Evolutionary conservation across 345 rosid genomes (phyloP), one percentile per base, ranked within the genome.

Genomic region (Gossypium bickii): DNA sequence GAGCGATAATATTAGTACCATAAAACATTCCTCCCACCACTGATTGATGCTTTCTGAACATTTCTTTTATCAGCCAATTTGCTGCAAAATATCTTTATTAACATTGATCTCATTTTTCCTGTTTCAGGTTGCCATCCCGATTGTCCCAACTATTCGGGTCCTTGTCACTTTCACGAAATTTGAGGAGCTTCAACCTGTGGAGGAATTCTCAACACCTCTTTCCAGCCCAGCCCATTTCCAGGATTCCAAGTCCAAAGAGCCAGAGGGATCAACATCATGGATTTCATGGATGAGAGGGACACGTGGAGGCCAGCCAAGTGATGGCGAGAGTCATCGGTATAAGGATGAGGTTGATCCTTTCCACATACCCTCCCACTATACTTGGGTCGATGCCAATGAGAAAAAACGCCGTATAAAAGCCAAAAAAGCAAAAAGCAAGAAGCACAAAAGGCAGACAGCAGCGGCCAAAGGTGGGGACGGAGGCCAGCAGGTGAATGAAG

Each of bases 91-190:
- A 69, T 69, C 72, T 48, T 67, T 67, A 41, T 69, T 2, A 27
- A 16, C 7, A 56, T 45, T 67, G 58, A 12, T 77, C 24, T 17
- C 45, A 24, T 15, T 60, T 59, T 59, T 55, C 18, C 60, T 9
- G 47, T 66, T 25, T 45, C 84, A 95, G 99, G 87, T 95, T 52
- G 99, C 99, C 52, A 95, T 95, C 72, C 99, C 99, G 25, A 85
- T 95, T 74, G 97, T 95, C 61, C 99, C 99, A 34, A 95, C 93
- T 2, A 89, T 95, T 70, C 83, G 97, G 71, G 99, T 95, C 47
- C 89, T 95, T 76, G 91, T 95, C n/a, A 95, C 99, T 34, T 95
- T 95, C 75, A 91, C 99, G 15, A 93, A 95, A 81, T 95, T 93
- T 47, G 99, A 95, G 87, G 98, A 91, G 89, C 93, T 90, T 79